Percentiles rank a stretch among this genome's conserved stretches.
Evolutionary conservation across 371 early-diverging fungal genomes (phyloP).

Genomic region (Mortierella sp.): DNA sequence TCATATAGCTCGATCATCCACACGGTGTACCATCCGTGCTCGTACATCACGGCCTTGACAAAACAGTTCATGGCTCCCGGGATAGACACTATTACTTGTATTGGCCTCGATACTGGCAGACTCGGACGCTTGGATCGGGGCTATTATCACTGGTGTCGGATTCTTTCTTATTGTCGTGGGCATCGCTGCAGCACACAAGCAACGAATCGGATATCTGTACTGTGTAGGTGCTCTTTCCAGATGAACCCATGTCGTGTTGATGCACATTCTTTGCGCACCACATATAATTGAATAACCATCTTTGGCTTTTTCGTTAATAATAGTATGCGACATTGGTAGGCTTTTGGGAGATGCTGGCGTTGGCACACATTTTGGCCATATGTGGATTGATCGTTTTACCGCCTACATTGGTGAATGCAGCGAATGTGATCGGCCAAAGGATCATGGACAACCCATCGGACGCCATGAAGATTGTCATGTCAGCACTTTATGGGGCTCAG

Average conservation of each 20-base stretch:
- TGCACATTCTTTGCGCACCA: too few species aligned
- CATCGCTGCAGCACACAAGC: constrained; percentile 39
- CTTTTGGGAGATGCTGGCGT: constrained; percentile 28
- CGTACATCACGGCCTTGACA: too few species aligned
- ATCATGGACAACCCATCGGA: constrained; percentile 14
- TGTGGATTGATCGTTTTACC: constrained; percentile 22
- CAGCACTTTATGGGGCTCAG: constrained; percentile 27
- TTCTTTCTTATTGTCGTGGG: constrained; percentile 27
- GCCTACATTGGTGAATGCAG: constrained; percentile 7
- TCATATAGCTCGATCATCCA: too few species aligned
- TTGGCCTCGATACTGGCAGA: constrained; percentile 37
- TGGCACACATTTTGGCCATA: constrained; percentile 24
- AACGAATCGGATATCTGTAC: constrained; percentile 29
- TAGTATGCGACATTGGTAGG: constrained; percentile 43
- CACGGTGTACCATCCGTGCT: too few species aligned
- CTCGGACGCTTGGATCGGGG: constrained; percentile 39
- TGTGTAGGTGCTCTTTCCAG: constrained; percentile 9
- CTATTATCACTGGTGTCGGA: constrained; percentile 21
- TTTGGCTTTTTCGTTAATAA: too few species aligned
- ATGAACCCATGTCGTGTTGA: too few species aligned
- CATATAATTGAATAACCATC: too few species aligned
- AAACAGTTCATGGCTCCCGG: too few species aligned
- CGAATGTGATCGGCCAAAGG: constrained; percentile 20
- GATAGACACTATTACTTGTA: constrained; percentile 28
- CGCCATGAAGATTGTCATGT: constrained; percentile 14